Evolutionary conservation across 441 rosid species (phyloP).

Genomic region (Adansonia madagascariensis): DNA sequence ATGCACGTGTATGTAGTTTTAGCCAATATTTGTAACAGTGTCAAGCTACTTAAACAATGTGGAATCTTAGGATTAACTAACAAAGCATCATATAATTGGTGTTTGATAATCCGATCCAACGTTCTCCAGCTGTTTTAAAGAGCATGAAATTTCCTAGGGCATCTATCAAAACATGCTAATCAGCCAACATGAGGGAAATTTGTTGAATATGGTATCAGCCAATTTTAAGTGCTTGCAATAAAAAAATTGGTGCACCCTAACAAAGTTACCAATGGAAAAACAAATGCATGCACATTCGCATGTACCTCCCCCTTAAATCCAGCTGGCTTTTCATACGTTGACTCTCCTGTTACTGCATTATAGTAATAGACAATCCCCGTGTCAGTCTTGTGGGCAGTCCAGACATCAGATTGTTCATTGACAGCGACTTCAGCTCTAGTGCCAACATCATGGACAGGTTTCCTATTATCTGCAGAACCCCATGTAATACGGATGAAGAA

Average conservation of each 20-base stretch:
- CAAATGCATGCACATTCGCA: slow-evolving; percentile 28
- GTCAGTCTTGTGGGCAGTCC: slow-evolving; percentile 97
- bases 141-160: background rate
- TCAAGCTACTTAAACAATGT: background rate
- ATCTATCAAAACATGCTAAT: slow-evolving; percentile 2
- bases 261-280: background rate
- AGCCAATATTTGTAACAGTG: background rate
- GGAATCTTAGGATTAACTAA: slow-evolving; percentile 11
- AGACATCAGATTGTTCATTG: slow-evolving; percentile 60
- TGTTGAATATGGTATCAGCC: background rate
- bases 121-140: background rate
- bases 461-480: slow-evolving; percentile 62
- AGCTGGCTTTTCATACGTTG: slow-evolving; percentile 88
- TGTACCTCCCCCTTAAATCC: slow-evolving; percentile 83
- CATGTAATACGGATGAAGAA: slow-evolving; percentile 40
- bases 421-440: slow-evolving; percentile 41
- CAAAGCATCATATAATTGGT: background rate
- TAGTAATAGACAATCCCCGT: slow-evolving; percentile 83
- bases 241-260: background rate
- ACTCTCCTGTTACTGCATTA: slow-evolving; percentile 83
- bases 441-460: slow-evolving; percentile 44
- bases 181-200: slow-evolving; percentile 15
- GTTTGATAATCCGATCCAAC: background rate
- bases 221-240: slow-evolving; percentile 4
- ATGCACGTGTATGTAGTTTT: background rate